A percentile compares a stretch with the other conserved stretches of the same genome.
phyloP scores from a whole-genome alignment of 805 yeast genomes.

The Saccharomycopsis sp. region DNA sequence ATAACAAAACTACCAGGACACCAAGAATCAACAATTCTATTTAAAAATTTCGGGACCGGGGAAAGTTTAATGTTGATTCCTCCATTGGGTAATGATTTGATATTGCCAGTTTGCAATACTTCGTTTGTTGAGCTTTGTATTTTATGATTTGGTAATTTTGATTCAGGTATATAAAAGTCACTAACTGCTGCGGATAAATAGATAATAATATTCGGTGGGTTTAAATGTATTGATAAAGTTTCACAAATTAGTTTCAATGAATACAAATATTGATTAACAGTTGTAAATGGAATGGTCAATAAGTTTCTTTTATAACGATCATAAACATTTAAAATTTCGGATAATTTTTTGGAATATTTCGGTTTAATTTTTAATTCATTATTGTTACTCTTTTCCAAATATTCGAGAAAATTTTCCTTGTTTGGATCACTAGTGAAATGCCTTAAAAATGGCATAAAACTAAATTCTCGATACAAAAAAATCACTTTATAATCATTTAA shows the following conservation, averaged over 20 bases:
- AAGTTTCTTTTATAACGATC: conserved; percentile 19
- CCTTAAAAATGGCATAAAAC: conserved; percentile 85
- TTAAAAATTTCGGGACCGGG: conserved; percentile 91
- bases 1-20: conserved; percentile 92
- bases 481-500: conserved; percentile 85
- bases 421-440: conserved; percentile 52
- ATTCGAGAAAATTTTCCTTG: conserved; percentile 56
- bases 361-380: conserved; percentile 52
- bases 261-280: conserved; percentile 88
- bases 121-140: conserved; percentile 42
- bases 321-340: conserved; percentile 31
- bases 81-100: conserved; percentile 30
- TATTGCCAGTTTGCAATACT: neutral
- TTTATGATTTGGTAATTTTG: conserved; percentile 84
- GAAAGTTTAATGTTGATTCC: conserved; percentile 80
- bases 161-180: conserved; percentile 85
- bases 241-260: conserved; percentile 62
- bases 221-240: conserved; percentile 27
- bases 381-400: conserved; percentile 34
- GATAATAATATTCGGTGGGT: conserved; percentile 47
- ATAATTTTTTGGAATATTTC: conserved; percentile 51
- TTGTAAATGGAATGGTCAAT: conserved; percentile 77
- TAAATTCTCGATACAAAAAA: conserved; percentile 85
- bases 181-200: conserved; percentile 97
- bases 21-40: conserved; percentile 86